Evolutionary conservation across 2,329 filamentous ascomycete species (phyloP).

Genomic region (Penicillium sp.): DNA sequence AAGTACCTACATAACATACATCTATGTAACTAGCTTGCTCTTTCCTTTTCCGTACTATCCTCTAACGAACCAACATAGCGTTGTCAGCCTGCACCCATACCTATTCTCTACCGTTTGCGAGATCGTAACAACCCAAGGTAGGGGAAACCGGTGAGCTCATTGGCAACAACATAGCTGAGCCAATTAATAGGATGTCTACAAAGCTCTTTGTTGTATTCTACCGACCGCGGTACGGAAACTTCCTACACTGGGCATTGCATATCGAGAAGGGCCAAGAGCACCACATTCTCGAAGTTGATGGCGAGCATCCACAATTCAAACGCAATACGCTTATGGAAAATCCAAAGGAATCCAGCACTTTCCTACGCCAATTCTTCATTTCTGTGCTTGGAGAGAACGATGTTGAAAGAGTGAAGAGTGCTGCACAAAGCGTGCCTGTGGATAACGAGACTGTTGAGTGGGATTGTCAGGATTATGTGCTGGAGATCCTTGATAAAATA

Average conservation of each 20-base stretch:
- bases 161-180: neutral
- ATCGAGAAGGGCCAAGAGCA: neutral
- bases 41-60: too few relatives aligned
- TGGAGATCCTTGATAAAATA: conserved; percentile 8
- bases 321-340: neutral
- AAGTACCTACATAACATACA: too few relatives aligned
- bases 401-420: neutral
- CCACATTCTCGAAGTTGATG: conserved; percentile 1
- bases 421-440: neutral
- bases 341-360: neutral
- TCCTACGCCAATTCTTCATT: neutral
- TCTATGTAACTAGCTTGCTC: too few relatives aligned
- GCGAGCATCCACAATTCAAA: neutral
- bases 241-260: neutral
- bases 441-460: conserved; percentile 6
- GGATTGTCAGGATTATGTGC: conserved; percentile 12
- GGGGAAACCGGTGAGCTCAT: neutral
- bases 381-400: neutral
- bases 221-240: neutral
- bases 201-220: conserved; percentile 3
- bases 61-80: neutral
- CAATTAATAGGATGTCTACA: neutral
- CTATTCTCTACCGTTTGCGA: neutral
- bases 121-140: neutral
- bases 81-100: neutral